Percentiles rank a stretch among this genome's conserved stretches.
Conservation (phyloP, 1,284 basidiomycete species). For the Ganoderma lucidum region DNA sequence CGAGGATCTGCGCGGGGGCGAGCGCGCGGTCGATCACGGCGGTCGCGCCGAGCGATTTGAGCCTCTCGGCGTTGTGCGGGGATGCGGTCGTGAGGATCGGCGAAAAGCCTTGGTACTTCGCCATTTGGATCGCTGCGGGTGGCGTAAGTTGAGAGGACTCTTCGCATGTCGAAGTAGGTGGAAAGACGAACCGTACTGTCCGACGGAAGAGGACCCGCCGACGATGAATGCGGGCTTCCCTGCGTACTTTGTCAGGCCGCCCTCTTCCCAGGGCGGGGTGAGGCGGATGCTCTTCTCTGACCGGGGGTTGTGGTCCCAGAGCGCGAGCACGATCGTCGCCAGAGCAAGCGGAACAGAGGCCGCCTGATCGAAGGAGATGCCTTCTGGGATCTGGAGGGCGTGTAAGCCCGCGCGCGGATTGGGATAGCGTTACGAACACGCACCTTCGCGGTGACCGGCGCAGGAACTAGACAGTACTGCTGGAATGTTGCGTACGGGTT, state of each 20-base stretch:
- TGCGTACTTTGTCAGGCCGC: conserved; percentile 46
- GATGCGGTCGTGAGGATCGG: conserved; percentile 64
- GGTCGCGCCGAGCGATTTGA: conserved; percentile 62
- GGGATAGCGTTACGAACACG: not conserved
- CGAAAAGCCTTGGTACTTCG: conserved; percentile 58
- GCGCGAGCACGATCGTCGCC: conserved; percentile 38
- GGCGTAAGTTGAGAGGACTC: too few species aligned
- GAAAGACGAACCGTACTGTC: conserved; percentile 45
- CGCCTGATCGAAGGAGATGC: conserved; percentile 42
- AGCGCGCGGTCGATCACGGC: conserved; percentile 55
- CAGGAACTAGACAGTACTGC: conserved; percentile 42
- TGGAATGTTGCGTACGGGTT: conserved; percentile 42
- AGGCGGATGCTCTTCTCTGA: conserved; percentile 29
- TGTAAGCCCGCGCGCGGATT: not conserved
- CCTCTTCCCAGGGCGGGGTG: conserved; percentile 37
- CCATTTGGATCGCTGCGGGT: conserved; percentile 59
- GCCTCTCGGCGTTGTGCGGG: conserved; percentile 47
- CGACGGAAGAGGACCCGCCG: conserved; percentile 54
- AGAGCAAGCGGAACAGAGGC: conserved; percentile 42
- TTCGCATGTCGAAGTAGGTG: conserved; percentile 37
- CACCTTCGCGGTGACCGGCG: conserved; percentile 42
- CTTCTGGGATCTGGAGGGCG: conserved; percentile 38
- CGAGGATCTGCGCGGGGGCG: conserved; percentile 35
- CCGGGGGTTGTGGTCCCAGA: conserved; percentile 35
- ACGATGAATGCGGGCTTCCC: conserved; percentile 50